Evolutionary conservation across 805 yeast genomes (phyloP).

Genomic region (Candida gorgasii): DNA sequence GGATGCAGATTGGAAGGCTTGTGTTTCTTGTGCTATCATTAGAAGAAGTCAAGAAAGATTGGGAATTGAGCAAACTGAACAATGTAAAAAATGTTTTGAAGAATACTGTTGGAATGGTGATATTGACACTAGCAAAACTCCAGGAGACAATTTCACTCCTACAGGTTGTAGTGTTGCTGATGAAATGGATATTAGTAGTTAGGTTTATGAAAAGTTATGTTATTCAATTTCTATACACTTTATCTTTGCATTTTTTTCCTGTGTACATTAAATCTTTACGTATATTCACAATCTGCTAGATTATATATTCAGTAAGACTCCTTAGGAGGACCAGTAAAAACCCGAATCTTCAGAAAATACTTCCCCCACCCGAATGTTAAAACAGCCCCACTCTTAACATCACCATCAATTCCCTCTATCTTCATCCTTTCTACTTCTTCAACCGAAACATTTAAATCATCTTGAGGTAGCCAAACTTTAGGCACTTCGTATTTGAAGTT

Average conservation of each 20-base stretch:
- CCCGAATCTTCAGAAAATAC: slow-evolving; percentile 16
- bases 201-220: neutral
- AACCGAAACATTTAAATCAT: slow-evolving; percentile 23
- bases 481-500: slow-evolving; percentile 38
- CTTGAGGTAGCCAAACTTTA: slow-evolving; percentile 41
- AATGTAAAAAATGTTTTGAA: slow-evolving; percentile 69
- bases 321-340: slow-evolving; percentile 33
- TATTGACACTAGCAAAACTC: slow-evolving; percentile 12
- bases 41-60: slow-evolving; percentile 75
- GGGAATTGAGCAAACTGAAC: slow-evolving; percentile 59
- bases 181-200: neutral
- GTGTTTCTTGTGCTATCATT: slow-evolving; percentile 81
- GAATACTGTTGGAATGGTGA: slow-evolving; percentile 77
- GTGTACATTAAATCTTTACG: too few species aligned
- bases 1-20: slow-evolving; percentile 66
- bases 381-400: slow-evolving; percentile 27
- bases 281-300: too few species aligned
- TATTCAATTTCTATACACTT: too few species aligned
- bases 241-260: too few species aligned
- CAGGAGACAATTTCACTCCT: slow-evolving; percentile 15
- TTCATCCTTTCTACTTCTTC: slow-evolving; percentile 7
- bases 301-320: too few species aligned
- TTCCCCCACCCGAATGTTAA: slow-evolving; percentile 17
- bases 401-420: slow-evolving; percentile 19
- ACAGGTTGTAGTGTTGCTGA: slow-evolving; percentile 13